Percentiles rank a stretch among this genome's conserved stretches.
phyloP scores from a whole-genome alignment of 2,329 filamentous ascomycete genomes.

The Aureobasidium sp. region DNA sequence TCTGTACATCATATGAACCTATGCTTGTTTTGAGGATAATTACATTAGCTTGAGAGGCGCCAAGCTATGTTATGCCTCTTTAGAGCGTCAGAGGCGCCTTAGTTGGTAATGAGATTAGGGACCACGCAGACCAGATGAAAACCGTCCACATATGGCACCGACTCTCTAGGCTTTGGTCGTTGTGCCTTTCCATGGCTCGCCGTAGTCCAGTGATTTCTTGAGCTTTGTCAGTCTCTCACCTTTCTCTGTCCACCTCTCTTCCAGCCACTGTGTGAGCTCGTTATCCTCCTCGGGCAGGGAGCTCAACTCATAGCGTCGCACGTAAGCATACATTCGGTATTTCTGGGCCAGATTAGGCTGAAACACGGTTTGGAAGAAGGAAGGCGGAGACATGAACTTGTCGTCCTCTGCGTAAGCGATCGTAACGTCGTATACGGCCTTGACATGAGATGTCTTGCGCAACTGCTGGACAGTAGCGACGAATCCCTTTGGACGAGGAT shows the following conservation, averaged over 20 bases:
- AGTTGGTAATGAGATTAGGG: neutral
- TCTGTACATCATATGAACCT: neutral
- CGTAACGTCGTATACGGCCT: constrained; percentile 31
- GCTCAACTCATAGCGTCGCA: constrained; percentile 22
- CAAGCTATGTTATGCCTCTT: neutral
- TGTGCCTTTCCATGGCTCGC: neutral
- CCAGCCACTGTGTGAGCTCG: constrained; percentile 26
- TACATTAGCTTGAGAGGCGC: neutral
- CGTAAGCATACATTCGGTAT: constrained; percentile 27
- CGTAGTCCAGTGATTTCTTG: constrained; percentile 10
- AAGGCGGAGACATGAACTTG: constrained; percentile 24
- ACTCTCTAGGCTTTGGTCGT: neutral
- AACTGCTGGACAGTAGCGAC: constrained; percentile 50
- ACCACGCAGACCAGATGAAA: neutral
- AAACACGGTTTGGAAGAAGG: constrained; percentile 24
- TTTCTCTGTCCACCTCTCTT: constrained; percentile 28
- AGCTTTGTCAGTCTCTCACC: constrained; percentile 23
- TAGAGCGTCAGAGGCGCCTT: neutral
- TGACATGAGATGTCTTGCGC: constrained; percentile 23
- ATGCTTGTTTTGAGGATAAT: neutral
- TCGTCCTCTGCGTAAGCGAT: constrained; percentile 26
- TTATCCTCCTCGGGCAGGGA: constrained; percentile 22
- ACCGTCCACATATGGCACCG: neutral
- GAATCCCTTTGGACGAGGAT: constrained; percentile 54
- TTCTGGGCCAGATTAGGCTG: constrained; percentile 18